These are phyloP conservation scores for Oropetium thomaeum DNA, from an alignment of 176 grass and related monocot genomes.

Conservation along the genomic window DNA sequence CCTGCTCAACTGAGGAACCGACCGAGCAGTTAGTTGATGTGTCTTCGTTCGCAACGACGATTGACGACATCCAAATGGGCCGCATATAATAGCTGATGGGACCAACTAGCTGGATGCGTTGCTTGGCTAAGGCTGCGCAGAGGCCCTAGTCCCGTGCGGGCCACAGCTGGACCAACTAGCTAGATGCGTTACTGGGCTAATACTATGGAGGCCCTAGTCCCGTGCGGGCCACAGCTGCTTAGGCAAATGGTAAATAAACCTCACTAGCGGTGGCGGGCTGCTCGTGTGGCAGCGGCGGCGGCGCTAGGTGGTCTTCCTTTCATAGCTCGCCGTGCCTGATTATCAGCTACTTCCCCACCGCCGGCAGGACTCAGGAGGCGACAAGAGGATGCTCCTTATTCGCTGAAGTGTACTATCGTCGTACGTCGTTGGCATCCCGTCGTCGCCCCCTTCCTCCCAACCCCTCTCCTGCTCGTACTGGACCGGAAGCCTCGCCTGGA, in stretches of 20 bases:
- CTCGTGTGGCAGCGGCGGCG: neutral
- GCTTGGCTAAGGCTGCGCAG: neutral
- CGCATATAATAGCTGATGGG: neutral
- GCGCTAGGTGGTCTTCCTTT: neutral
- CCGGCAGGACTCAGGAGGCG: too few species aligned
- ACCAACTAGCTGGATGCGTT: neutral
- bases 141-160: neutral
- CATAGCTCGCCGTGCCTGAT: neutral
- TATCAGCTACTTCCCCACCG: too few species aligned
- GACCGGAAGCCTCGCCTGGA: neutral
- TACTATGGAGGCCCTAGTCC: too few species aligned
- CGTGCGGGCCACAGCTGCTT: neutral
- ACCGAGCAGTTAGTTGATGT: conserved; percentile 4
- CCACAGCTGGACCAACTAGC: neutral
- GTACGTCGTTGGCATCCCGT: neutral
- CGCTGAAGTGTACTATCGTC: neutral
- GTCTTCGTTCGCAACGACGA: neutral
- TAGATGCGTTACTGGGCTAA: neutral
- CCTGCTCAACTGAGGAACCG: neutral
- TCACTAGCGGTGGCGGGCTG: conserved; percentile 9
- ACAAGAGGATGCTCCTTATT: neutral
- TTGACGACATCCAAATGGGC: neutral
- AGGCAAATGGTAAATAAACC: neutral
- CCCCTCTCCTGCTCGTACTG: neutral
- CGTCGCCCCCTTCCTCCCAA: too few species aligned